Evolutionary conservation across 2,329 filamentous ascomycete genomes (phyloP).

Genomic region (Blastomyces gilchristii): DNA sequence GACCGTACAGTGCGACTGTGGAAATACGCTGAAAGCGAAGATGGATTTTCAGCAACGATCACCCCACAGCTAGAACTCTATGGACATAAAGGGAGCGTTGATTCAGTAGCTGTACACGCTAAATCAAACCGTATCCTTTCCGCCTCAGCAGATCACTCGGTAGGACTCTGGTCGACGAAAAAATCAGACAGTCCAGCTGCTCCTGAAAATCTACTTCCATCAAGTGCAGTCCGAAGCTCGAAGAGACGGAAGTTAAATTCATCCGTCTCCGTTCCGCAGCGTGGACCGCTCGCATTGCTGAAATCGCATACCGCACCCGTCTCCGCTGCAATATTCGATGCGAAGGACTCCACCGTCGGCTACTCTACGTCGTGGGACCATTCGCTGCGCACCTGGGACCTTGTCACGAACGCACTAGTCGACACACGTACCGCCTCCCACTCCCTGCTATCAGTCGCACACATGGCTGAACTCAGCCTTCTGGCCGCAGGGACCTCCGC

Average conservation of each 20-base stretch:
- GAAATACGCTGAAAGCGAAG: conserved; percentile 65
- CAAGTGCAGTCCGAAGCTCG: conserved; percentile 49
- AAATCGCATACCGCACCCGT: conserved; percentile 62
- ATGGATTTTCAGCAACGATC: conserved; percentile 51
- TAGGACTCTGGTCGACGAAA: conserved; percentile 83
- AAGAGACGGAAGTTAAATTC: conserved; percentile 68
- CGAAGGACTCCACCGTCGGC: conserved; percentile 71
- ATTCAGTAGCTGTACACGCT: conserved; percentile 63
- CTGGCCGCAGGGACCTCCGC: conserved; percentile 70
- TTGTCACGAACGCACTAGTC: conserved; percentile 68
- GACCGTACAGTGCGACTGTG: conserved; percentile 82
- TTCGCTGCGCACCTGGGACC: conserved; percentile 79
- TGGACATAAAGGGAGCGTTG: conserved; percentile 66
- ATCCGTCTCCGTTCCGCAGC: conserved; percentile 52
- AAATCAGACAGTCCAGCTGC: conserved; percentile 66
- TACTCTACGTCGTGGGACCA: conserved; percentile 91
- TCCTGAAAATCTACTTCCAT: conserved; percentile 58
- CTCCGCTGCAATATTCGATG: conserved; percentile 74
- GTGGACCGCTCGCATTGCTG: conserved; percentile 68
- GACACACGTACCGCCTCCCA: conserved; percentile 76
- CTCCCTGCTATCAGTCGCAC: conserved; percentile 66
- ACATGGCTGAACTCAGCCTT: conserved; percentile 56
- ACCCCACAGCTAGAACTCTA: conserved; percentile 71
- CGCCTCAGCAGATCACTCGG: conserved; percentile 67
- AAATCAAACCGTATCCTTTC: conserved; percentile 70